phyloP scores from a whole-genome alignment of 768 basidiomycete species.

The Fomitopsis serialis region DNA sequence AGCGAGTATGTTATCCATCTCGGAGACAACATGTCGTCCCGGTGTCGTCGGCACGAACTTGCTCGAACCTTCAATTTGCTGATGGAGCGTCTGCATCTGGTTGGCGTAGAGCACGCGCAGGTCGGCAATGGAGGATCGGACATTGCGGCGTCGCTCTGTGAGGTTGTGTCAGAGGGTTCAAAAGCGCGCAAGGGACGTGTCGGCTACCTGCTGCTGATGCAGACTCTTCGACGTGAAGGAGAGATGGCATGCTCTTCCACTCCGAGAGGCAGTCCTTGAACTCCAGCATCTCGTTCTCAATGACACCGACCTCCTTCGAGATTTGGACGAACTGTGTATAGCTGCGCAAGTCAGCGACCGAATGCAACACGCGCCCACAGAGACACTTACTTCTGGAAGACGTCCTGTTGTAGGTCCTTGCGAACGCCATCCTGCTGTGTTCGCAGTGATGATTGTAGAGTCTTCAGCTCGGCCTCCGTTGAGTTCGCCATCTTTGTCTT shows the following conservation, averaged over 20 bases:
- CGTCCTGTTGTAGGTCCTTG: conserved; percentile 80
- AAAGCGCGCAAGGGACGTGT: conserved; percentile 11
- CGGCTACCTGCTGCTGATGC: conserved; percentile 55
- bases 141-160: conserved; percentile 49
- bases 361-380: not conserved
- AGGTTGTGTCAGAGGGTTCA: conserved; percentile 4
- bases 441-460: conserved; percentile 71
- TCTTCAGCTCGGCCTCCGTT: conserved; percentile 74
- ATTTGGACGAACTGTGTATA: conserved; percentile 96
- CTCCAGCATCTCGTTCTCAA: conserved; percentile 97
- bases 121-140: conserved; percentile 93
- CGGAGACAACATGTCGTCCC: conserved; percentile 85
- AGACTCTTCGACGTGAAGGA: conserved; percentile 85
- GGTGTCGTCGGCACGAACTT: conserved; percentile 92
- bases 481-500: conserved; percentile 88
- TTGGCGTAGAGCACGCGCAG: conserved; percentile 90
- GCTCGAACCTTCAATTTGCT: conserved; percentile 88
- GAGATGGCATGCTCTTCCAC: conserved; percentile 93
- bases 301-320: conserved; percentile 92
- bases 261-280: conserved; percentile 91
- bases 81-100: conserved; percentile 88
- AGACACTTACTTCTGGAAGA: conserved; percentile 80
- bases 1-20: conserved; percentile 76
- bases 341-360: conserved; percentile 35
- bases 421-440: conserved; percentile 68